Evolutionary conservation across 1,284 basidiomycete genomes (phyloP), one percentile per base, ranked within the genome.

Genomic region (Coriolopsis trogii): DNA sequence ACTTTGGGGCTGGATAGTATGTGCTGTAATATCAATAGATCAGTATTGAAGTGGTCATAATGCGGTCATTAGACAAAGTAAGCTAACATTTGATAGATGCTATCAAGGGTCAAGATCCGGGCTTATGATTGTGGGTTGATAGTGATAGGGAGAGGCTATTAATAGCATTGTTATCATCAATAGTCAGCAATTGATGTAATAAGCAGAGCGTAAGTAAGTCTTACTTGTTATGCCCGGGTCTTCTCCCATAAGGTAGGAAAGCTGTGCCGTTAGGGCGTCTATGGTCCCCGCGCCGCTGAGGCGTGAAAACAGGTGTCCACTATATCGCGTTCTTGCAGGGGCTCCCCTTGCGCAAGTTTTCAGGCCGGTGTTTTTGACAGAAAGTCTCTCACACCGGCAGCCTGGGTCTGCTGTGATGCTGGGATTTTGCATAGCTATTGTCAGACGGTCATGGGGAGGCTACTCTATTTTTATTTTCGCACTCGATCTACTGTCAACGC

Each of bases 251-350:
- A 23, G 34, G 45, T 47, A 25, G 45, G 25, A 37, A 30, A 18
- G 24, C 15, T 6, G 25, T 15, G 15, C 45, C 26, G 43, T 31
- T 31, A 34, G 43, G 25, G 9, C 20, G 21, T 45, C 30, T 33
- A 33, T 36, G 16, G 25, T 34, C 29, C 15, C 43, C 16, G 30
- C n/a, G 25, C 31, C 30, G 20, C 12, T 34, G 23, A 45, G 43
- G 43, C 43, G 31, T 45, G 31, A 45, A 33, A 33, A 21, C 25
- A 45, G 29, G 33, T 45, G 43, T 45, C 43, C 43, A 45, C 43
- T 34, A 45, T 34, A 45, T 45, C 33, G 31, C 23, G 33, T 45
- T 45, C 36, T 37, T 16, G 31, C 29, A 37, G 21, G 36, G 45
- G n/a, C 31, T 33, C 20, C 43, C 49, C 49, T 38, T 39, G 34